These are phyloP conservation scores for Clavispora santaluciae DNA, from an alignment of 805 yeast species.

Conservation along the genomic window DNA sequence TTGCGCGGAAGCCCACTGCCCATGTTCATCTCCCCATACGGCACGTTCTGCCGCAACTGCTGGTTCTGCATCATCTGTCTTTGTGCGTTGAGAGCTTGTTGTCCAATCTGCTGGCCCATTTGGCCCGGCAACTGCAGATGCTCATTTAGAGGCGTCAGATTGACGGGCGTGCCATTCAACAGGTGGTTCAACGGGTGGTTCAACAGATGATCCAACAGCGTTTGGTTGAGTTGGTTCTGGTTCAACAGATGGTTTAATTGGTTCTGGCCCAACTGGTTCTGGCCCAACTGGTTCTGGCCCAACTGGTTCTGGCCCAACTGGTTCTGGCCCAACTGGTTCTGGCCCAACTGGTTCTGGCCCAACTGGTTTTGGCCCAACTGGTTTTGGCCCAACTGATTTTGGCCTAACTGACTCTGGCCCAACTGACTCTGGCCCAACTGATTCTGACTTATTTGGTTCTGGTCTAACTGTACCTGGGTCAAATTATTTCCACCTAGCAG, in stretches of 20 bases:
- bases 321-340: neutral
- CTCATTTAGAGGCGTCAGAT: neutral
- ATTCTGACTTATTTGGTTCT: neutral
- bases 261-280: neutral
- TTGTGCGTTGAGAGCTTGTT: neutral
- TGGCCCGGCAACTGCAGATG: neutral
- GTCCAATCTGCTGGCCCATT: neutral
- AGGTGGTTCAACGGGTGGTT: neutral
- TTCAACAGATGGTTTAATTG: neutral
- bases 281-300: neutral
- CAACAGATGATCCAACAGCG: neutral
- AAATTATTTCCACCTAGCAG: no score
- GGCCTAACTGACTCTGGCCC: neutral
- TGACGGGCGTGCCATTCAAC: neutral
- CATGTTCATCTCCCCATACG: constrained; percentile 8
- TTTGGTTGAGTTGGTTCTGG: neutral
- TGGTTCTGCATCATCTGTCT: constrained; percentile 13
- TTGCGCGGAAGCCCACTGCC: constrained; percentile 4
- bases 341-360: neutral
- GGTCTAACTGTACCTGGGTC: neutral
- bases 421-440: neutral
- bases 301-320: neutral
- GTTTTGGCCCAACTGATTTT: neutral
- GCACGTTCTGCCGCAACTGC: constrained; percentile 5
- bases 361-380: neutral